Base-by-base conservation (phyloP, 164 flowering plant genomes). In the Kalanchoe fedtschenkoi region DNA sequence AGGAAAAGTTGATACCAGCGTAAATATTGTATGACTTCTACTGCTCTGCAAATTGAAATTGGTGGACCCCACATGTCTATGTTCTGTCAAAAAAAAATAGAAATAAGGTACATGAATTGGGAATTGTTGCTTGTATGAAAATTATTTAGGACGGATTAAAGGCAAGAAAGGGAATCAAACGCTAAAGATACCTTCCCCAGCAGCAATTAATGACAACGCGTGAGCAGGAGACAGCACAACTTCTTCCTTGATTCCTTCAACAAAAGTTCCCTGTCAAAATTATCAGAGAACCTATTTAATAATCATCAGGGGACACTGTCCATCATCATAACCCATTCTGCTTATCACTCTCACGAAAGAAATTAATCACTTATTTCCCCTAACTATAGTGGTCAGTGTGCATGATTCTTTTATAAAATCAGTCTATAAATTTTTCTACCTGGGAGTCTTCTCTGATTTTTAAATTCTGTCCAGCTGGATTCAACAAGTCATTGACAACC, bases 51-150 rank as follows among this genome's bases (percentile, higher is more conserved):
- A 72, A 79, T 93, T 93, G 72, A 93, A 88, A 66, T 93, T 90
- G 34, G 93, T 93, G n/a, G 98, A 90, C 34, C 97, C 98, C 72
- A 93, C 97, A 71, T 93, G 98, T 65, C 98, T 81, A 76, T 93
- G 98, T 72, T 89, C 98, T 93, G 90, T 77, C 34, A n/a, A 37
- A 74, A 55, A 13, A 58, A 71, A 70, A 17, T 17, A 60, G 43
- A 28, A 24, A 5, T 47, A 15, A 15, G n/a, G 26, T 16, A 43
- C 13, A 68, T 22, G 3, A 41, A 24, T 0, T 28, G 34, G 37
- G 34, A 54, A 22, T 8, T 39, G 26, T 8, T 39, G 26, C 28
- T 22, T 22, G 24, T 42, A 59, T 59, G 56, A 15, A 59, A 17
- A 59, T 34, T 13, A 21, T 29, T 15, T 37, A 26, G 19, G 2